Percentiles rank a stretch among this genome's conserved stretches.
phyloP scores from a whole-genome alignment of 345 rosid genomes.

The Punica granatum region DNA sequence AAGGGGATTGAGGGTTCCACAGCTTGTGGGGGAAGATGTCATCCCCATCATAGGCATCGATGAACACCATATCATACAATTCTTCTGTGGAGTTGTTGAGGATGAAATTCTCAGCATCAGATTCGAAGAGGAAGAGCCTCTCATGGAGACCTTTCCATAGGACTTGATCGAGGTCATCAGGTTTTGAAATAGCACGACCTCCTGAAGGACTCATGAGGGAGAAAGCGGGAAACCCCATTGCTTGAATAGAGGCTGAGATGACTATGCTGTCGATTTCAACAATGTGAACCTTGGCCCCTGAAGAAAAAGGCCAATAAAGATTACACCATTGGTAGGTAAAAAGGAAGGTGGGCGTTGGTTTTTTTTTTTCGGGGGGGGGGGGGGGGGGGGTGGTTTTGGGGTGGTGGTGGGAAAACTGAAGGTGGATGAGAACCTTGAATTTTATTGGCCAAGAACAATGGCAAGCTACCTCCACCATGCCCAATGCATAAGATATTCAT shows the following conservation, averaged over 20 bases:
- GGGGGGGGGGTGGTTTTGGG: too few species aligned
- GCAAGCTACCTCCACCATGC: slow-evolving; percentile 94
- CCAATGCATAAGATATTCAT: slow-evolving; percentile 80
- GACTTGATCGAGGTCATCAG: slow-evolving; percentile 38
- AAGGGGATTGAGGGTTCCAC: slow-evolving; percentile 65
- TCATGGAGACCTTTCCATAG: slow-evolving; percentile 86
- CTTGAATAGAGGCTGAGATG: slow-evolving; percentile 58
- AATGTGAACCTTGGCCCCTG: slow-evolving; percentile 66
- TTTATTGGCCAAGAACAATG: slow-evolving; percentile 71
- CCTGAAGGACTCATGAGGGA: slow-evolving; percentile 41
- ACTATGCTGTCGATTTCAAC: slow-evolving; percentile 87
- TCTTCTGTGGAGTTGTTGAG: slow-evolving; percentile 21
- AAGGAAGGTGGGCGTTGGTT: too few species aligned
- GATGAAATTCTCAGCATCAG: slow-evolving; percentile 72
- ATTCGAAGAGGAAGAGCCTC: slow-evolving; percentile 64
- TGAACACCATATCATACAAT: slow-evolving; percentile 60
- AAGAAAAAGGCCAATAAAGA: background rate
- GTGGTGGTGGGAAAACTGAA: too few species aligned
- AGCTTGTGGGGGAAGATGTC: slow-evolving; percentile 78
- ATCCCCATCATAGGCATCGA: slow-evolving; percentile 93
- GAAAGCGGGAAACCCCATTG: slow-evolving; percentile 91
- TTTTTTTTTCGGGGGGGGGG: too few species aligned
- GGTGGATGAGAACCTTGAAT: slow-evolving; percentile 44
- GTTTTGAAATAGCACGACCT: slow-evolving; percentile 34
- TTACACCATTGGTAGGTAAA: background rate